phyloP scores from a whole-genome alignment of 176 grass and related monocot genomes.

The Oryza glaberrima region DNA sequence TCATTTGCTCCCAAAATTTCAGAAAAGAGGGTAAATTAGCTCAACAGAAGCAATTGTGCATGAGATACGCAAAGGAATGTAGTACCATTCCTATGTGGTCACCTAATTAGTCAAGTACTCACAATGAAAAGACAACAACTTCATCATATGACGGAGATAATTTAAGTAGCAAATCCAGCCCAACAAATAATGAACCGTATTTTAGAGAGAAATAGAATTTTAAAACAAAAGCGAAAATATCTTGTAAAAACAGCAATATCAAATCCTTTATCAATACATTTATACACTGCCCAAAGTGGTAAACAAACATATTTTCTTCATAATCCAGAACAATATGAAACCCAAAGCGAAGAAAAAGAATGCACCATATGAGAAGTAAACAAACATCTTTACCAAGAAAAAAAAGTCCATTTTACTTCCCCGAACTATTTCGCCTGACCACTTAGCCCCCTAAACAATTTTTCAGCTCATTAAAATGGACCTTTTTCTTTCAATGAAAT shows the following conservation, averaged over 20 bases:
- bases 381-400: background rate
- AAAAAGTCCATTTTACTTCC: no score
- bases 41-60: background rate
- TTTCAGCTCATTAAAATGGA: no score
- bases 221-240: background rate
- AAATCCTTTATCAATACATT: background rate
- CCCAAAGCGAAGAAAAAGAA: background rate
- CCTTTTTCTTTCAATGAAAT: no score
- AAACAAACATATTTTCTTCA: background rate
- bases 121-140: background rate
- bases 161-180: no score
- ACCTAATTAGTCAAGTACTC: background rate
- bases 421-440: no score
- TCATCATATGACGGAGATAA: no score
- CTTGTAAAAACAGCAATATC: background rate
- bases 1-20: background rate
- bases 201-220: background rate
- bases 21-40: background rate
- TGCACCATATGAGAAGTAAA: background rate
- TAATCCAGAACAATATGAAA: background rate
- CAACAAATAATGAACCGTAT: background rate
- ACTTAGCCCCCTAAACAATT: no score
- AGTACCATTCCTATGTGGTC: background rate
- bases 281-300: background rate
- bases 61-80: background rate